Percentiles rank a stretch among this genome's conserved stretches.
phyloP scores from a whole-genome alignment of 2,329 filamentous ascomycete species.

The Colletotrichum limetticola region DNA sequence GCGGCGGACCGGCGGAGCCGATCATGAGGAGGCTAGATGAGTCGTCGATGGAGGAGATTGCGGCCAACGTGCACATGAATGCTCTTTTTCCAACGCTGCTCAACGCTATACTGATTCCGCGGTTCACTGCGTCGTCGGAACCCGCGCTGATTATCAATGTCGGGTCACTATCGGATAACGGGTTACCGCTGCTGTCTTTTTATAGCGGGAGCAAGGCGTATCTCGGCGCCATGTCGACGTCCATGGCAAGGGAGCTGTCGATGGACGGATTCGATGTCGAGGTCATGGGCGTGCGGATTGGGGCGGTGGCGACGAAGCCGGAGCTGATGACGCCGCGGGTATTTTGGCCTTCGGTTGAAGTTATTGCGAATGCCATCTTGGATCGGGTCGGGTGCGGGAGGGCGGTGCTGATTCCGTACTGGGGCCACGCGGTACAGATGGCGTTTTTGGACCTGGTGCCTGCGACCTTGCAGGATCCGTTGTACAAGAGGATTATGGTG shows the following conservation, averaged over 20 bases:
- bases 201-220: slow-evolving; percentile 32
- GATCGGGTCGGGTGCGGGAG: slow-evolving; percentile 30
- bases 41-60: slow-evolving; percentile 4
- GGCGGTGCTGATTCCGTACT: slow-evolving; percentile 21
- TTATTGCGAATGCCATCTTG: slow-evolving; percentile 26
- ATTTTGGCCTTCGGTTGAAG: slow-evolving; percentile 21
- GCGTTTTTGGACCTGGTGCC: slow-evolving; percentile 14
- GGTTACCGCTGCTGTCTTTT: slow-evolving; percentile 23
- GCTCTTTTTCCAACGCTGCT: slow-evolving; percentile 32
- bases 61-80: slow-evolving; percentile 25
- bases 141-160: slow-evolving; percentile 33
- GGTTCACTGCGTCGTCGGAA: not conserved
- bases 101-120: slow-evolving; percentile 13
- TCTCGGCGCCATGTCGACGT: slow-evolving; percentile 16
- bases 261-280: slow-evolving; percentile 26
- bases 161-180: slow-evolving; percentile 24
- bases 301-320: slow-evolving; percentile 20
- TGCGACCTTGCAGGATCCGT: slow-evolving; percentile 2
- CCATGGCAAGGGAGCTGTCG: slow-evolving; percentile 16
- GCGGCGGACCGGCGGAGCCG: slow-evolving; percentile 15
- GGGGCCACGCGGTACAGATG: slow-evolving; percentile 20
- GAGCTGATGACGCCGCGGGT: slow-evolving; percentile 16
- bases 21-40: slow-evolving; percentile 26
- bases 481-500: not conserved
- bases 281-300: slow-evolving; percentile 23